phyloP scores from a whole-genome alignment of 805 yeast species.

The Kuraishia cidri region DNA sequence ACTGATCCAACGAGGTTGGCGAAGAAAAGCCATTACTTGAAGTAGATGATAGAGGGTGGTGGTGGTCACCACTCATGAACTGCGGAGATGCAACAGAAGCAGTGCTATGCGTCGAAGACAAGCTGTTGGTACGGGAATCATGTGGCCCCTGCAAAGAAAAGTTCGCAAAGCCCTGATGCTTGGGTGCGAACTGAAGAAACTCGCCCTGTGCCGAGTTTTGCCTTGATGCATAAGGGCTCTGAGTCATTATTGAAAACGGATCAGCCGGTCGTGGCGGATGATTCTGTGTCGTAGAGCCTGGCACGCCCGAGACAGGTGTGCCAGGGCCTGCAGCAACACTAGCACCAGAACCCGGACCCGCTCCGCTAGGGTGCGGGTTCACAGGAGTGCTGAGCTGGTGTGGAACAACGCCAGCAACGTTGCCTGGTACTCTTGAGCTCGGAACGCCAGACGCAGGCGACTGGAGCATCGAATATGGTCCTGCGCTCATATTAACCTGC shows the following conservation, averaged over 20 bases:
- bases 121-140: not conserved
- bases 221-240: slow-evolving; percentile 7
- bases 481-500: slow-evolving; percentile 8
- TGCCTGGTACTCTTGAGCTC: no score
- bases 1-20: slow-evolving; percentile 10
- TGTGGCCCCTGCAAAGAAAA: slow-evolving; percentile 2
- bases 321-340: no score
- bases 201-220: slow-evolving; percentile 7
- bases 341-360: no score
- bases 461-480: not conserved
- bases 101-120: not conserved
- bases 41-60: no score
- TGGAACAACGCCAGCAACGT: not conserved
- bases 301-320: no score
- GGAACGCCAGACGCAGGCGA: no score
- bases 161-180: no score
- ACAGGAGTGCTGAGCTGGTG: not conserved
- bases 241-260: not conserved
- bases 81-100: not conserved
- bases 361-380: no score
- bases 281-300: no score
- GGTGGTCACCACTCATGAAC: not conserved
- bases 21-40: slow-evolving; percentile 6
- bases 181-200: slow-evolving; percentile 3
- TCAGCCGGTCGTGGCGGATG: no score